Percentiles rank a stretch among this genome's conserved stretches.
phyloP scores from a whole-genome alignment of 345 rosid species.

The Fremontodendron californicum region DNA sequence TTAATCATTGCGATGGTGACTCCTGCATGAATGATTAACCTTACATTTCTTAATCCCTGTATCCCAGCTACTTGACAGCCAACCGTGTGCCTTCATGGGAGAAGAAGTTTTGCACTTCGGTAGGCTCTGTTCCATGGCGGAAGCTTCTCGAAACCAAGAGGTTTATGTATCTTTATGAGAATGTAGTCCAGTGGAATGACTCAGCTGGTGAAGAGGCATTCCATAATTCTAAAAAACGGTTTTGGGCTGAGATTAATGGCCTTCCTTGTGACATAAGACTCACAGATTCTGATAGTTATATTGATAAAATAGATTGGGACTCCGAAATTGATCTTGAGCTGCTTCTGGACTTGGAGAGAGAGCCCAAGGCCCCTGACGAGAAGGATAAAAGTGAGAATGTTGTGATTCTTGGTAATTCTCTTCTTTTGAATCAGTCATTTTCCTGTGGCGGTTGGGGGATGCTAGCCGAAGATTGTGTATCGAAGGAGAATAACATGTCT shows the following conservation, averaged over 20 bases:
- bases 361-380: conserved; percentile 47
- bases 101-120: conserved; percentile 59
- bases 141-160: conserved; percentile 50
- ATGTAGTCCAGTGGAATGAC: conserved; percentile 66
- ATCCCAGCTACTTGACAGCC: conserved; percentile 21
- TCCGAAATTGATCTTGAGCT: conserved; percentile 58
- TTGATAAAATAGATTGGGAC: conserved; percentile 67
- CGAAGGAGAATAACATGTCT: conserved; percentile 18
- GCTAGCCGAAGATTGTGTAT: conserved; percentile 31
- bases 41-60: conserved; percentile 1
- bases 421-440: conserved; percentile 27
- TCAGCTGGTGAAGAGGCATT: conserved; percentile 82
- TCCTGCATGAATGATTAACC: conserved; percentile 4
- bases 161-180: conserved; percentile 39
- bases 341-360: conserved; percentile 52
- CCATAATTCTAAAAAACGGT: conserved; percentile 56
- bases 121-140: conserved; percentile 72
- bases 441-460: conserved; percentile 37
- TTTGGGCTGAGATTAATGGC: conserved; percentile 65
- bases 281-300: conserved; percentile 66
- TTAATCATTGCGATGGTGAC: background rate
- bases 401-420: conserved; percentile 27
- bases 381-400: conserved; percentile 27
- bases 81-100: conserved; percentile 34
- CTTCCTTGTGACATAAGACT: conserved; percentile 39